Evolutionary conservation across 169 alveolate genomes (phyloP).

Genomic region (Plasmodium fragile): DNA sequence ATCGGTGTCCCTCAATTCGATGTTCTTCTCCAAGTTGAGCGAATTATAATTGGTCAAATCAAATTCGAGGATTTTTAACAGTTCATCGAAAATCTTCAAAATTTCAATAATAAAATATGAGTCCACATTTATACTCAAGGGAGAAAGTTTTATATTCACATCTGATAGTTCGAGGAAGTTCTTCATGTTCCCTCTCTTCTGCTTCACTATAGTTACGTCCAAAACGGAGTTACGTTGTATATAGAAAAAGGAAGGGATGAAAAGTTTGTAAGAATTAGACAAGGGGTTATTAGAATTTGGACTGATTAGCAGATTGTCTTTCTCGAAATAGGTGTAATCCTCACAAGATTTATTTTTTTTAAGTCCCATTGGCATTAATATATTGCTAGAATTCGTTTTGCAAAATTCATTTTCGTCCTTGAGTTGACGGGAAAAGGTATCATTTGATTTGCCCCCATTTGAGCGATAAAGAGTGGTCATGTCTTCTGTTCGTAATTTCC

Average conservation of each 20-base stretch:
- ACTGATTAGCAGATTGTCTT: conserved; percentile 18
- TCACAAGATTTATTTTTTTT: conserved; percentile 1
- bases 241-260: conserved; percentile 50
- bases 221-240: conserved; percentile 50
- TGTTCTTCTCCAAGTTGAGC: conserved; percentile 70
- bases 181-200: conserved; percentile 75
- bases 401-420: conserved; percentile 21
- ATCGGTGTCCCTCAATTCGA: conserved; percentile 51
- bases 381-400: conserved; percentile 17
- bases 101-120: conserved; percentile 76
- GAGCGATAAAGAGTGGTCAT: not conserved
- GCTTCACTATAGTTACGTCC: conserved; percentile 26
- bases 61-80: conserved; percentile 54
- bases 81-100: conserved; percentile 57
- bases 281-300: conserved; percentile 47
- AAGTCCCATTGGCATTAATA: conserved; percentile 1
- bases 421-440: not conserved
- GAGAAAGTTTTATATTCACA: conserved; percentile 42
- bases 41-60: conserved; percentile 71
- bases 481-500: not conserved
- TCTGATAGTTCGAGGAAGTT: conserved; percentile 71
- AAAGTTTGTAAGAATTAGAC: conserved; percentile 42
- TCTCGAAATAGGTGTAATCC: conserved; percentile 28
- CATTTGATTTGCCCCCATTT: not conserved
- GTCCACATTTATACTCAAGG: conserved; percentile 71